Evolutionary conservation across 352 stramenopile species (phyloP), one percentile per base, ranked within the genome.

Genomic region (Globisporangium orthogonon): DNA sequence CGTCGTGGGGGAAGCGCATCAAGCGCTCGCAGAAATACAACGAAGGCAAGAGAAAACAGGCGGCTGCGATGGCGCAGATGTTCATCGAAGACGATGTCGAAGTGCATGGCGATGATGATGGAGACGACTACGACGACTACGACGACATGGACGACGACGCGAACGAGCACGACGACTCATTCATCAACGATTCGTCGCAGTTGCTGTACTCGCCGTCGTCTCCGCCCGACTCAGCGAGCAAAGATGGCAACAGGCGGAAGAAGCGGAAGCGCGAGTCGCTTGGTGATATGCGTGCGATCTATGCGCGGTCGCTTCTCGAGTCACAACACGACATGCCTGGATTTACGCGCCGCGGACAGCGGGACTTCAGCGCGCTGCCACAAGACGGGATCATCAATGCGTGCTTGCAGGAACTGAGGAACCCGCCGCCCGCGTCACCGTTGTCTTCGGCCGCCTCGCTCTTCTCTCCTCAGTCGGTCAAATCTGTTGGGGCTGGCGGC

Each of bases 181-280:
- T 93, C 43, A 93, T 93, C 52, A 84, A 93, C 52, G 74, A 93
- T 69, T 89, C 80, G 1, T 91, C 83, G 3, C 83, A 93, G 58
- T 56, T 92, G 39, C 46, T 89, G n/a, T 92, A 87, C 61, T 91
- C 83, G 7, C 80, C 66, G 10, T 41, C 46, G 7, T 52, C 53
- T 41, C 37, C 37, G 28, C 58, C 56, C 30, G 39, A 50, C 14
- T 62, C 56, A 7, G 40, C 52, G 10, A 31, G 28, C 31, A 53
- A 39, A 33, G 29, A 17, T 10, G 28, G 23, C 15, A n/a, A 31
- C 17, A 52, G 23, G 28, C 33, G 51, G 7, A 65, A 54, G 43
- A 60, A 56, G 65, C 68, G 62, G 60, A 70, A 60, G 48, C 60
- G 52, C 69, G 67, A 46, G 56, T 77, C 63, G 44, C 62, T 48